Base-by-base conservation (phyloP, 306 rosid species). In the Cyclanthera cordifolia region DNA sequence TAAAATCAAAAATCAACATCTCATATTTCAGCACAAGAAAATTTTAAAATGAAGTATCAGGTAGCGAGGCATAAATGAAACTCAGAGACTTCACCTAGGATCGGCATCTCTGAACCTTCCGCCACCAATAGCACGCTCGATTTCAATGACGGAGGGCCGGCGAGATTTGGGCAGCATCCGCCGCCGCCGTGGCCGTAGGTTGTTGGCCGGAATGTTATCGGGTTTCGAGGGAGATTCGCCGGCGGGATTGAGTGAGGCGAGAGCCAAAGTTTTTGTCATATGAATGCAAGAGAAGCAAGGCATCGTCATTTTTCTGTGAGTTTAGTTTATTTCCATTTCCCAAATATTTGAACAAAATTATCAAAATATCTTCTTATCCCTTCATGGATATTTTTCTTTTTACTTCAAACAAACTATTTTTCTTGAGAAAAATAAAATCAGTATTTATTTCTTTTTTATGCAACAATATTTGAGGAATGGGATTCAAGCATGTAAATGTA, bases 21-120 rank as follows among this genome's bases (percentile, higher is more conserved):
- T 47, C 8, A 47, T 11, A n/a, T n/a, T n/a, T n/a, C n/a, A n/a
- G n/a, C n/a, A n/a, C n/a, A n/a, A n/a, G n/a, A n/a, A n/a, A n/a
- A n/a, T n/a, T n/a, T n/a, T n/a, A n/a, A n/a, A n/a, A n/a, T n/a
- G n/a, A n/a, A n/a, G n/a, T n/a, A 9, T 6, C 6, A 65, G 13
- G 13, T 5, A 19, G 0, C 6, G 49, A 41, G 6, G 2, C 1
- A 60, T 8, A 17, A 61, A 61, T 16, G 53, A 15, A 27, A 24
- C 10, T 48, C n/a, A 25, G 27, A 49, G 46, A 67, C 27, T 67
- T 67, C n/a, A 46, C 72, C 72, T 75, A 53, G 82, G 82, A 52
- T 86, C 88, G 39, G 80, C 67, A 61, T 93, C 95, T 25, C 96
- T 82, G 73, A 87, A 93, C 71, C 98, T 86, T 55, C 98, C 98